A percentile compares a stretch with the other conserved stretches of the same genome.
phyloP scores from a whole-genome alignment of 805 yeast genomes.

The Candida mattraensis region DNA sequence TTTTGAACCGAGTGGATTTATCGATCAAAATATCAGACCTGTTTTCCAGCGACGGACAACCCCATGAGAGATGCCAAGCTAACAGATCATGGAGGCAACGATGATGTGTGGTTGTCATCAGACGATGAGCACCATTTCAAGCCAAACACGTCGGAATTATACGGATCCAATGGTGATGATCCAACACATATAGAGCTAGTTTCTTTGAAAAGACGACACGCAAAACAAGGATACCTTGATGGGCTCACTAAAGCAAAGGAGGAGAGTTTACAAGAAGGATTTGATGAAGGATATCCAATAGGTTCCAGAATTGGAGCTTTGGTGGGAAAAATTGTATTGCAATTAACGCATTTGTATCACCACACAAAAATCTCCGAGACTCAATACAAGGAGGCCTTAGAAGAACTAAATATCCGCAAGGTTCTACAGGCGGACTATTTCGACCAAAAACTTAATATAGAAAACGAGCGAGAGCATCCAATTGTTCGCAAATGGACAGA shows the following conservation, averaged over 20 bases:
- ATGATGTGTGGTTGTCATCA: constrained; percentile 38
- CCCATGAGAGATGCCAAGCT: too few relatives aligned
- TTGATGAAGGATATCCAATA: constrained; percentile 72
- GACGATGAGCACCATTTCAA: constrained; percentile 27
- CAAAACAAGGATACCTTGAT: constrained; percentile 79
- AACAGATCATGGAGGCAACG: constrained; percentile 16
- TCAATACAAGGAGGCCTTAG: constrained; percentile 37
- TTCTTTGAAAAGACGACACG: constrained; percentile 59
- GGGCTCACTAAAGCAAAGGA: constrained; percentile 75
- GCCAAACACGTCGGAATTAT: constrained; percentile 33
- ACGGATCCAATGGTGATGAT: constrained; percentile 33
- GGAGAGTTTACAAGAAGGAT: constrained; percentile 69
- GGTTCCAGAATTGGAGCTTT: constrained; percentile 71
- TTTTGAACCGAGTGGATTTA: too few relatives aligned
- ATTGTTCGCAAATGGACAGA: constrained; percentile 27
- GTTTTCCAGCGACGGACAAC: too few relatives aligned
- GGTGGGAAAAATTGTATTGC: constrained; percentile 66
- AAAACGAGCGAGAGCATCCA: constrained; percentile 30
- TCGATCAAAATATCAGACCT: too few relatives aligned
- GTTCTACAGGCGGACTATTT: constrained; percentile 58
- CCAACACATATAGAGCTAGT: constrained; percentile 29
- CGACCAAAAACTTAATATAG: constrained; percentile 45
- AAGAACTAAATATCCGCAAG: constrained; percentile 58
- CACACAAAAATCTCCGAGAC: constrained; percentile 8
- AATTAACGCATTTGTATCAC: constrained; percentile 23